Percentiles rank a stretch among this genome's conserved stretches.
Evolutionary conservation across 2,329 filamentous ascomycete genomes (phyloP).

Genomic region (Albifimbria verrucaria): DNA sequence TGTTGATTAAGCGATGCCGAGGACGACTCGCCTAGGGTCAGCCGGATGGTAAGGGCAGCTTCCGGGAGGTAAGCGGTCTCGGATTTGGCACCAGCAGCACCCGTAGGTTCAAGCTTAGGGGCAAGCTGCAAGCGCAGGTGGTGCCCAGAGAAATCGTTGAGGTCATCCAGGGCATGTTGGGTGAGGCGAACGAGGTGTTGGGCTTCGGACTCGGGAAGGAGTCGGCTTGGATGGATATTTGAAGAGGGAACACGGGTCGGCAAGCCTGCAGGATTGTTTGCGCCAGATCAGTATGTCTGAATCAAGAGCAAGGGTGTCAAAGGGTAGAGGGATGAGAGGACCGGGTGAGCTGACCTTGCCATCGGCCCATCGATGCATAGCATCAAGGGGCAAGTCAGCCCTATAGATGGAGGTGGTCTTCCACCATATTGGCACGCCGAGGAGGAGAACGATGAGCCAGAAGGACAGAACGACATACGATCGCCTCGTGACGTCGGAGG

Average conservation of each 20-base stretch:
- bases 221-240: slow-evolving; percentile 72
- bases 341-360: slow-evolving; percentile 61
- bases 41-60: slow-evolving; percentile 66
- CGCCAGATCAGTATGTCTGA: not conserved
- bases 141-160: slow-evolving; percentile 82
- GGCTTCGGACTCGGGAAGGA: slow-evolving; percentile 64
- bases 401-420: slow-evolving; percentile 90
- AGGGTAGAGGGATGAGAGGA: not conserved
- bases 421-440: slow-evolving; percentile 95
- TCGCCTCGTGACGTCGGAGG: slow-evolving; percentile 65
- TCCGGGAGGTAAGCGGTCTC: slow-evolving; percentile 33
- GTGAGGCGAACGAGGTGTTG: slow-evolving; percentile 74
- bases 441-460: slow-evolving; percentile 78
- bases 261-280: slow-evolving; percentile 61
- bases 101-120: slow-evolving; percentile 25
- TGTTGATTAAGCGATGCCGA: slow-evolving; percentile 66
- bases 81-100: slow-evolving; percentile 12
- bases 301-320: not conserved
- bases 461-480: slow-evolving; percentile 79
- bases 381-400: slow-evolving; percentile 74
- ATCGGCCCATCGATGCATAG: slow-evolving; percentile 90
- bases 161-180: slow-evolving; percentile 80
- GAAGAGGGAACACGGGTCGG: slow-evolving; percentile 81
- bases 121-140: slow-evolving; percentile 58
- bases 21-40: slow-evolving; percentile 61